Evolutionary conservation across 2,329 filamentous ascomycete species (phyloP).

Genomic region (Aspergillus luchuensis): DNA sequence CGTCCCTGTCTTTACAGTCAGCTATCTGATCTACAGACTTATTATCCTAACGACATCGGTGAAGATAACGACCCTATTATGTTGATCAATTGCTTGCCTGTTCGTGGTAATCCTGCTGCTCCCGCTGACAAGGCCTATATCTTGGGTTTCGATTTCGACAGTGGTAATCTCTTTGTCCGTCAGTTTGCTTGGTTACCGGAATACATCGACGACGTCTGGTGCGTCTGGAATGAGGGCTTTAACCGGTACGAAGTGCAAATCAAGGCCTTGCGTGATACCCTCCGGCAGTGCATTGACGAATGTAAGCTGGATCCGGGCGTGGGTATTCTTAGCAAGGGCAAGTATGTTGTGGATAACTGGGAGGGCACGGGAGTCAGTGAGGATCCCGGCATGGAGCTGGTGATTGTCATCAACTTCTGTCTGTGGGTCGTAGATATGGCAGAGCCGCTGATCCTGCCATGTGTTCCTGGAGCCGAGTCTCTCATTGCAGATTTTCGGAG

Average conservation of each 20-base stretch:
- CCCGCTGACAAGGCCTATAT: constrained; percentile 21
- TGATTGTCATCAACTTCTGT: constrained; percentile 32
- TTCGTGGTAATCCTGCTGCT: constrained; percentile 18
- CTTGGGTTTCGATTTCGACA: constrained; percentile 31
- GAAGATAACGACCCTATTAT: constrained; percentile 18
- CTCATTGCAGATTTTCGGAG: constrained; percentile 15
- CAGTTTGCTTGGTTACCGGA: constrained; percentile 29
- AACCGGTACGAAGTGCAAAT: constrained; percentile 27
- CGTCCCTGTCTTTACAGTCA: constrained; percentile 26
- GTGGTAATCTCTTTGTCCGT: constrained; percentile 26
- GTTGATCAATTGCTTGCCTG: constrained; percentile 28
- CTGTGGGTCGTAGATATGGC: constrained; percentile 35
- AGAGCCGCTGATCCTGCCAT: constrained; percentile 23
- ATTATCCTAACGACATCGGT: constrained; percentile 15
- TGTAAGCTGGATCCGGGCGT: constrained; percentile 19
- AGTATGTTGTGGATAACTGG: constrained; percentile 16
- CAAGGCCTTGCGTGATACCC: constrained; percentile 23
- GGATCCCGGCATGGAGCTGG: constrained; percentile 36
- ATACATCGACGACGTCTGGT: constrained; percentile 26
- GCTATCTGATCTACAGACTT: constrained; percentile 18
- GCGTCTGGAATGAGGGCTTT: constrained; percentile 30
- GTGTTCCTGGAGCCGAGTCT: constrained; percentile 4
- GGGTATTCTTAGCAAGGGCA: constrained; percentile 30
- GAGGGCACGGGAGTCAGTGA: constrained; percentile 18
- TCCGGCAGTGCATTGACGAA: constrained; percentile 25